phyloP scores from a whole-genome alignment of 345 rosid genomes.

The Citrus medica region DNA sequence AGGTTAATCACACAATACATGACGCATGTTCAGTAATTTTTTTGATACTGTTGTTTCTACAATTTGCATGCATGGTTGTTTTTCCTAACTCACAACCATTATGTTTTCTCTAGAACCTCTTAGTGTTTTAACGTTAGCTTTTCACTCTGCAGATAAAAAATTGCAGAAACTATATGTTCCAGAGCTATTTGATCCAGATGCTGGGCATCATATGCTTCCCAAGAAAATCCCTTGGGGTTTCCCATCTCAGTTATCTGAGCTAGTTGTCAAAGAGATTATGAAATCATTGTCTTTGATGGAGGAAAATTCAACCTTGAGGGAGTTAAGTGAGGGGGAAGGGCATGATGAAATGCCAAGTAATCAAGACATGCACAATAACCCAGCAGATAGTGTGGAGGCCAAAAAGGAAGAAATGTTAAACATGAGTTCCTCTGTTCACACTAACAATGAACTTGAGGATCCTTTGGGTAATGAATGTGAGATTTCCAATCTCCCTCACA shows the following conservation, averaged over 20 bases:
- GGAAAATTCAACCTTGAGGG: slow-evolving; percentile 33
- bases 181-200: slow-evolving; percentile 53
- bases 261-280: slow-evolving; percentile 66
- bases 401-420: slow-evolving; percentile 79
- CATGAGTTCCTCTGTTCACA: slow-evolving; percentile 46
- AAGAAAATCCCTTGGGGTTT: slow-evolving; percentile 60
- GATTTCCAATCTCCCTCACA: slow-evolving; percentile 39
- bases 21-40: not conserved
- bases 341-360: slow-evolving; percentile 29
- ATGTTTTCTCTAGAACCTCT: not conserved
- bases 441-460: slow-evolving; percentile 40
- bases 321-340: slow-evolving; percentile 40
- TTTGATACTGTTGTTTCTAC: not conserved
- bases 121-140: not conserved
- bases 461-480: slow-evolving; percentile 26
- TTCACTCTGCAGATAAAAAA: slow-evolving; percentile 39
- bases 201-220: slow-evolving; percentile 58
- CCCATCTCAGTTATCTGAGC: slow-evolving; percentile 73
- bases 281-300: slow-evolving; percentile 42
- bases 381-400: slow-evolving; percentile 43
- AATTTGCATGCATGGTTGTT: not conserved
- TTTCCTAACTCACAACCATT: not conserved
- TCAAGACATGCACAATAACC: slow-evolving; percentile 31
- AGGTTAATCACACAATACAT: slow-evolving; percentile 40
- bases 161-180: slow-evolving; percentile 15